Base-by-base conservation (phyloP, 169 alveolate species). In the Eimeria sp. region DNA sequence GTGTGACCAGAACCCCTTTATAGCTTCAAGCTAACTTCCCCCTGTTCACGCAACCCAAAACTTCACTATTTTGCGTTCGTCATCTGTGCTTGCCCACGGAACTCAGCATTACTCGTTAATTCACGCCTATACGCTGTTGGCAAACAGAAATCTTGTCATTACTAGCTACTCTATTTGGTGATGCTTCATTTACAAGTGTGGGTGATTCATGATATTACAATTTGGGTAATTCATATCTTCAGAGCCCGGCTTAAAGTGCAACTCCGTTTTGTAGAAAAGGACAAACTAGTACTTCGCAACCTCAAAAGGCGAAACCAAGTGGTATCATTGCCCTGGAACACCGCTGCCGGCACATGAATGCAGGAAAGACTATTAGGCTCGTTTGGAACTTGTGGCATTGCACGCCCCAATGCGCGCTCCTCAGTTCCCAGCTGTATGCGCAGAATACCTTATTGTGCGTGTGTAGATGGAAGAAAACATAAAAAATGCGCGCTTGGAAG, bases 201-300 rank as follows among this genome's bases (percentile, higher is more conserved):
- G 11, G 70, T 61, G 5, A 11, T 61, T 20, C 70, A 11, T 61
- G 70, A 2, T 4, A 61, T 61, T 11, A 20, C 70, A 61, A 61
- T 61, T 61, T 18, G 70, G 11, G 70, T 61, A 61, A 11, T 61
- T 20, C 70, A 11, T 61, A n/a, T 3, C 47, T 70, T 16, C 78
- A 89, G 97, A 57, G 89, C 57, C 51, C 83, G 89, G 54, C 95
- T 95, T 25, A 80, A 89, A 72, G 65, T 63, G 65, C 97, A 96
- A 92, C 96, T 96, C 57, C 94, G 96, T 72, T 89, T 95, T 67
- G 93, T 89, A 45, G 94, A 94, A 73, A 96, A 96, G 92, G 97
- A 95, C 95, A 95, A 88, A 87, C 86, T 54, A 61, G 86, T 76
- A 47, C 80, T 80, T 16, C 93, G 89, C 49, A 95, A 88, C 51